Evolutionary conservation across 202 grass and related monocot species (phyloP).

Genomic region (Schoenoplectus tabernaemontani): DNA sequence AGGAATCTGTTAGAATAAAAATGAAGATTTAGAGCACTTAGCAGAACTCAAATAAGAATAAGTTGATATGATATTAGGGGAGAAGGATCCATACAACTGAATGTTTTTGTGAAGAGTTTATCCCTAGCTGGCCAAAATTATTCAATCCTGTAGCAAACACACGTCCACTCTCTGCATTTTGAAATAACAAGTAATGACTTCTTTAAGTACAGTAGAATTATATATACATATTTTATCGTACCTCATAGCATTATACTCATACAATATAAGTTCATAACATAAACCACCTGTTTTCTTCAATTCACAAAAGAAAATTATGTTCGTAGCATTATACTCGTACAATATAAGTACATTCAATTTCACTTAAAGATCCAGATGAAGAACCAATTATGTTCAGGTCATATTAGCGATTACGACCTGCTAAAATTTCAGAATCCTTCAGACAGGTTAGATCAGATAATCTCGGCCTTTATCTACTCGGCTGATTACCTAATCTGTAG

Average conservation of each 20-base stretch:
- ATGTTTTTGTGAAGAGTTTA: constrained; percentile 42
- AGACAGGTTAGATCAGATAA: background rate
- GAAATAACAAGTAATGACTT: background rate
- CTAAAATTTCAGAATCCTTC: background rate
- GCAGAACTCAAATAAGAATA: background rate
- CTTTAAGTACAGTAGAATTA: background rate
- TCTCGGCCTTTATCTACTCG: background rate
- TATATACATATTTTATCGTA: background rate
- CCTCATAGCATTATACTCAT: background rate
- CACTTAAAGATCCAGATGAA: background rate
- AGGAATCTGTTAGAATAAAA: constrained; percentile 50
- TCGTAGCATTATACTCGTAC: too few species aligned
- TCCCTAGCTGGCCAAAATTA: constrained; percentile 79
- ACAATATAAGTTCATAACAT: background rate
- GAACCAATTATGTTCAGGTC: background rate
- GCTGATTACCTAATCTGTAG: background rate
- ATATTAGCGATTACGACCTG: background rate
- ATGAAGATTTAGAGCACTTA: background rate
- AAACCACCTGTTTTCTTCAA: background rate
- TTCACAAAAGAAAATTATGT: background rate
- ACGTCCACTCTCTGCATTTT: constrained; percentile 48
- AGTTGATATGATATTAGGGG: background rate
- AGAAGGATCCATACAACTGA: constrained; percentile 36
- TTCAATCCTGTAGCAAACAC: constrained; percentile 83
- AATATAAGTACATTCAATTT: background rate